Evolutionary conservation across 306 rosid species (phyloP), one percentile per base, ranked within the genome.

Genomic region (Albizia julibrissin): DNA sequence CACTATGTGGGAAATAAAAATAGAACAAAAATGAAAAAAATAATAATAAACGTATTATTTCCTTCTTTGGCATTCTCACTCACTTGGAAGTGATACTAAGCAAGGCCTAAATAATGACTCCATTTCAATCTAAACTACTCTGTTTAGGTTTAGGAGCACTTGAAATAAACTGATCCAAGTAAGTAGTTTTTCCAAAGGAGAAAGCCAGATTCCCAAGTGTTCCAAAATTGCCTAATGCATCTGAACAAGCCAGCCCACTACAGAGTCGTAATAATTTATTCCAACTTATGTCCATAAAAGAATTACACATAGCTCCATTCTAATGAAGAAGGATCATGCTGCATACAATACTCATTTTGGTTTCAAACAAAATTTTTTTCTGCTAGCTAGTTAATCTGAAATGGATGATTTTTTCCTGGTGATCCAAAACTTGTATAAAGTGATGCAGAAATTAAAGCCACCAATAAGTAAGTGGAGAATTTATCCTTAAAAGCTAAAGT

Each of bases 391-490:
- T 13, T 11, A 18, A 27, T 26, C 10, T 62, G 69, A 62, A 39
- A 62, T 26, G 39, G 13, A 27, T 24, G 37, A 62, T 27, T 26
- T 24, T 62, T 15, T 1, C 21, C 49, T 22, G 33, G 19, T 6
- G 47, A 71, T 71, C 54, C 34, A 70, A 70, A 42, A n/a, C 18
- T 69, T 52, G 65, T 49, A 3, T 56, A 26, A 10, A 56, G 27
- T 12, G 40, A 21, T 10, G 56, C 58, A 6, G 22, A 43, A 43
- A 43, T 14, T 16, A 42, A 70, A 44, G 74, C 52, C 33, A 42
- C 52, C 33, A 10, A 42, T 15, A n/a, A 22, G 33, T 39, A 10
- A 14, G 75, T 43, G 75, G 75, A 44, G 75, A 71, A 80, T 74
- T 39, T 79, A 42, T 46, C 18, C 68, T 34, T 18, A 40, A 42